These are phyloP conservation scores for Pleurotus salmoneostramineus DNA, from an alignment of 768 basidiomycete genomes.

Conservation along the genomic window DNA sequence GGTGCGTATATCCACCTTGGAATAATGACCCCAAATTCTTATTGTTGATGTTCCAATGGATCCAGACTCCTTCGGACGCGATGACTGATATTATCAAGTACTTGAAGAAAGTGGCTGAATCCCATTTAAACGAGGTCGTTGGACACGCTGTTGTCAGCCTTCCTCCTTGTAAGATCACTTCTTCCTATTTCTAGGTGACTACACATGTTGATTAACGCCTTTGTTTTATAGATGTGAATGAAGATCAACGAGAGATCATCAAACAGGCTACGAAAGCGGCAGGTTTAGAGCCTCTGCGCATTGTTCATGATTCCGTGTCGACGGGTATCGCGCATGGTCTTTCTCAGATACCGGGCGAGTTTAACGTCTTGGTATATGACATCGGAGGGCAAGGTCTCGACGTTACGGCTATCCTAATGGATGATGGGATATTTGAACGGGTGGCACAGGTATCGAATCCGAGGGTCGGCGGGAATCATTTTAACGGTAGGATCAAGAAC, in stretches of 20 bases:
- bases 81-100: slow-evolving; percentile 62
- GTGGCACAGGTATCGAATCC: slow-evolving; percentile 71
- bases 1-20: slow-evolving; percentile 24
- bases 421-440: slow-evolving; percentile 68
- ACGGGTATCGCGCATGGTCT: slow-evolving; percentile 72
- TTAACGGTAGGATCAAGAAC: slow-evolving; percentile 70
- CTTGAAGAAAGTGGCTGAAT: slow-evolving; percentile 72
- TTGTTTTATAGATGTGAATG: slow-evolving; percentile 43
- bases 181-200: slow-evolving; percentile 12
- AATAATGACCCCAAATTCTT: background rate
- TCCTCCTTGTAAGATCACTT: slow-evolving; percentile 43
- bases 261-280: slow-evolving; percentile 66
- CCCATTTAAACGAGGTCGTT: slow-evolving; percentile 61
- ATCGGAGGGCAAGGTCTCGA: slow-evolving; percentile 73
- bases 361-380: slow-evolving; percentile 66
- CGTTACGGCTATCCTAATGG: slow-evolving; percentile 66
- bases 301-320: slow-evolving; percentile 69
- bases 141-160: slow-evolving; percentile 57
- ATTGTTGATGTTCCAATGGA: background rate
- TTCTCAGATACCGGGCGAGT: slow-evolving; percentile 53
- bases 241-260: slow-evolving; percentile 63
- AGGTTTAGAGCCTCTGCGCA: slow-evolving; percentile 59
- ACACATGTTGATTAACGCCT: slow-evolving; percentile 45
- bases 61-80: slow-evolving; percentile 60
- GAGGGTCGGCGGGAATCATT: slow-evolving; percentile 68